These are phyloP conservation scores for Sphagnum fallax DNA, from an alignment of 228 moss, liverwort and hornwort genomes.

Conservation along the genomic window DNA sequence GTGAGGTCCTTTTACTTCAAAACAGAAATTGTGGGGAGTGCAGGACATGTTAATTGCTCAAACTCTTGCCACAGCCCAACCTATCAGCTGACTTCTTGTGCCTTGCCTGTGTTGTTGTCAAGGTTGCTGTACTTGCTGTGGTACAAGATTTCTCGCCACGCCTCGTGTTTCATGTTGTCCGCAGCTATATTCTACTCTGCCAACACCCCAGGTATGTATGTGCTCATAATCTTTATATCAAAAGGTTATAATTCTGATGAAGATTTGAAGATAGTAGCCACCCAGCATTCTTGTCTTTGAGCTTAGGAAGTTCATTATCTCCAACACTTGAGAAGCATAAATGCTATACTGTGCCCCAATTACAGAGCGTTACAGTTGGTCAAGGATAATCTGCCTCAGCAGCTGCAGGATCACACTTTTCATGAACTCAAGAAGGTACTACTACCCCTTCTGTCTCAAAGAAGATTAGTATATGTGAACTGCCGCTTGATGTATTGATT, in stretches of 20 bases:
- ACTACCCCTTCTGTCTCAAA: not conserved
- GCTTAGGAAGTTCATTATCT: no score
- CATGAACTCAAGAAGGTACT: conserved; percentile 64
- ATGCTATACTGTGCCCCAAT: not conserved
- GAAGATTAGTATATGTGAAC: not conserved
- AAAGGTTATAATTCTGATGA: not conserved
- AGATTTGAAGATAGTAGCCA: no score
- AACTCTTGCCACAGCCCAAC: not conserved
- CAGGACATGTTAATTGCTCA: not conserved
- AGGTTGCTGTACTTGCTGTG: conserved; percentile 65
- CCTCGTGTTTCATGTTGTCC: conserved; percentile 74
- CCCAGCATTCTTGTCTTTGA: no score
- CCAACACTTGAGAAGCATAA: no score
- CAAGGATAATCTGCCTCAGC: conserved; percentile 52
- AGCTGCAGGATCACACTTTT: conserved; percentile 75
- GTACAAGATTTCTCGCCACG: conserved; percentile 81
- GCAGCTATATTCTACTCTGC: conserved; percentile 70
- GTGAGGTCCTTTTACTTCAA: conserved; percentile 28
- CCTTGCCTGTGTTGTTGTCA: conserved; percentile 1
- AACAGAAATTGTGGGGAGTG: not conserved
- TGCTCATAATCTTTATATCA: not conserved
- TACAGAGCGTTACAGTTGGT: conserved; percentile 75
- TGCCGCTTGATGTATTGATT: not conserved
- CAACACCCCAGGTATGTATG: conserved; percentile 69
- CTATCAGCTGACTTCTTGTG: not conserved